These are phyloP conservation scores for Amphicarpaea edgeworthii DNA, from an alignment of 306 rosid genomes.

Conservation along the genomic window DNA sequence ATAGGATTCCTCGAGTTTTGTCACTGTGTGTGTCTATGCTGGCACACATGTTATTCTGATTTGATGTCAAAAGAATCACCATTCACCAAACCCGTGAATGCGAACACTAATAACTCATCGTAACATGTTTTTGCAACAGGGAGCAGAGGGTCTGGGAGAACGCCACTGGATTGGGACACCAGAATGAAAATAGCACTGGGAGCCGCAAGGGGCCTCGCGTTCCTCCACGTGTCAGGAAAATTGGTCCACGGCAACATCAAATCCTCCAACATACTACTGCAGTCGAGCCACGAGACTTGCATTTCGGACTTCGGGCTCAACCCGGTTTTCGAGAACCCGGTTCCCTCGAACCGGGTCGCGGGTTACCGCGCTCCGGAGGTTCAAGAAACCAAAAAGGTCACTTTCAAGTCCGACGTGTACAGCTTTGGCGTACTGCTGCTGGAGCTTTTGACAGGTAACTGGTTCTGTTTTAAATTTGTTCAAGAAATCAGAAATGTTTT, in stretches of 20 bases:
- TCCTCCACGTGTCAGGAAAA: conserved; percentile 66
- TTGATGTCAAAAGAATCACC: not conserved
- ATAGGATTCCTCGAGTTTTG: not conserved
- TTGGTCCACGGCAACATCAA: conserved; percentile 53
- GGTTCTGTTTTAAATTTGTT: no score
- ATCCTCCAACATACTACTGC: conserved; percentile 48
- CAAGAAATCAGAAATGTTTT: no score
- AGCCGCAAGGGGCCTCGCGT: conserved; percentile 67
- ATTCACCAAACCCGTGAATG: no score
- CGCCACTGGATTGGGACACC: conserved; percentile 82
- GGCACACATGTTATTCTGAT: not conserved
- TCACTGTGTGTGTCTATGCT: not conserved
- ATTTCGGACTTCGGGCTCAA: conserved; percentile 74
- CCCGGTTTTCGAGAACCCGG: conserved; percentile 58
- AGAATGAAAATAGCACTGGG: conserved; percentile 69
- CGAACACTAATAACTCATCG: not conserved
- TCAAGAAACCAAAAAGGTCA: conserved; percentile 60
- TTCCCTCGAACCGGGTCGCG: conserved; percentile 60
- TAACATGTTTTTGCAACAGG: conserved; percentile 51
- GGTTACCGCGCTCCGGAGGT: conserved; percentile 84
- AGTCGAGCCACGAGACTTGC: conserved; percentile 55
- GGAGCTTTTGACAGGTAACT: conserved; percentile 76
- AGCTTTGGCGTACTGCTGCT: conserved; percentile 76
- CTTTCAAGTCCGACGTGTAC: conserved; percentile 80
- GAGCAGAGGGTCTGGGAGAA: conserved; percentile 76